Evolutionary conservation across 2,329 filamentous ascomycete genomes (phyloP).

Genomic region (Pleurostoma richardsiae): DNA sequence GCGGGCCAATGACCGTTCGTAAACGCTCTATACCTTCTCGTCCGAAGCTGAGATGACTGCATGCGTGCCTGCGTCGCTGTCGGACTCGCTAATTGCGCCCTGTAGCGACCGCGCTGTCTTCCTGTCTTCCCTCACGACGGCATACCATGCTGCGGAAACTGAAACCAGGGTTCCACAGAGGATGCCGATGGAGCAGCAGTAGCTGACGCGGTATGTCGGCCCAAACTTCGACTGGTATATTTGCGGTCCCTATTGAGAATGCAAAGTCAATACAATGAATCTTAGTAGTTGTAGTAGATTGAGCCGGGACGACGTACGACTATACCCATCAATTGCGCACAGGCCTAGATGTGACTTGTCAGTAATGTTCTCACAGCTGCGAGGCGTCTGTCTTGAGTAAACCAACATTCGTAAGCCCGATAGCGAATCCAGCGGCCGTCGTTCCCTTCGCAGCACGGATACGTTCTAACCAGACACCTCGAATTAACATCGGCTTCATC

Average conservation of each 20-base stretch:
- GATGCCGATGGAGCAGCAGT: constrained; percentile 25
- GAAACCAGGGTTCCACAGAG: constrained; percentile 18
- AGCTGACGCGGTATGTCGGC: constrained; percentile 29
- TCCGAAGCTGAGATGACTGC: no score
- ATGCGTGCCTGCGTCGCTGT: no score
- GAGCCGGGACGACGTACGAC: constrained; percentile 15
- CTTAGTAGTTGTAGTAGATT: neutral
- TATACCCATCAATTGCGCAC: constrained; percentile 28
- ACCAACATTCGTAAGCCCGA: constrained; percentile 27
- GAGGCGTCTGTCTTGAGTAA: neutral
- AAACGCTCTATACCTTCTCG: no score
- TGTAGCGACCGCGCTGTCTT: neutral
- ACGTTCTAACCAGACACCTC: constrained; percentile 16
- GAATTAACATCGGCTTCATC: neutral
- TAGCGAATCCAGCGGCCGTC: constrained; percentile 29
- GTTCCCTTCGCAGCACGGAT: constrained; percentile 31
- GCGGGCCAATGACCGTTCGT: no score
- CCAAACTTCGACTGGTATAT: constrained; percentile 32
- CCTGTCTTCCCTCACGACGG: constrained; percentile 12
- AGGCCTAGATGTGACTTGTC: constrained; percentile 10
- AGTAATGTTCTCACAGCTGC: neutral
- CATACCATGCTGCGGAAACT: constrained; percentile 13
- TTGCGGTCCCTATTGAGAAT: constrained; percentile 22
- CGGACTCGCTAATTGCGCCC: neutral
- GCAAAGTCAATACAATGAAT: neutral